Conservation (phyloP, 495 filamentous ascomycete species). For the Penicillium steckii region DNA sequence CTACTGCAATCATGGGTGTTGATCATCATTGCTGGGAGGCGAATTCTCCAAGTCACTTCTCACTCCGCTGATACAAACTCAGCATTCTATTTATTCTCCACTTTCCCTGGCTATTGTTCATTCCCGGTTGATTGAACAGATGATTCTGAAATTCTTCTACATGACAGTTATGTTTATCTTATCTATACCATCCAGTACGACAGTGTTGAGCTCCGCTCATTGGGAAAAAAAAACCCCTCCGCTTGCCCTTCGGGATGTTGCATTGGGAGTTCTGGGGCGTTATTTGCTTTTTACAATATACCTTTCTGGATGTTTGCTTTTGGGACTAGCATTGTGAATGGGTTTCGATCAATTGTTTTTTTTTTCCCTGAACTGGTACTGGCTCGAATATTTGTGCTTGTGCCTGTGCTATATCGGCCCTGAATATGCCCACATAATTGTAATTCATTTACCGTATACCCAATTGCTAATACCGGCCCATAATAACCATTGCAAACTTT, state of each 20-base stretch:
- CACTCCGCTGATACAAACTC: neutral
- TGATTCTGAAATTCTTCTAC: conserved; percentile 2
- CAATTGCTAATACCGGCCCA: too few species aligned
- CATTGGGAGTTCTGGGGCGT: conserved; percentile 19
- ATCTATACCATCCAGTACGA: conserved; percentile 19
- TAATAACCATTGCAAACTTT: too few species aligned
- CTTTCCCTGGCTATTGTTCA: neutral
- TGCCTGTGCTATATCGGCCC: too few species aligned
- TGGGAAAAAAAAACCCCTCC: conserved; percentile 5
- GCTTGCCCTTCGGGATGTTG: conserved; percentile 10
- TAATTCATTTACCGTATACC: too few species aligned
- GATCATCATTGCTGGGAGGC: neutral
- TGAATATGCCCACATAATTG: too few species aligned
- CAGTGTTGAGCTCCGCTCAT: conserved; percentile 16
- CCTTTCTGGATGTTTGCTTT: conserved; percentile 19
- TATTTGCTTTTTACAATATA: conserved; percentile 23
- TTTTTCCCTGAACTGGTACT: too few species aligned
- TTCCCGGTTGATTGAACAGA: conserved; percentile 22
- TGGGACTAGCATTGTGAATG: conserved; percentile 21
- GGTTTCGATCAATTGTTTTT: conserved; percentile 8
- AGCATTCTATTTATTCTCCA: too few species aligned
- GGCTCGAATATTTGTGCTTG: too few species aligned
- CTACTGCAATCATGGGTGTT: too few species aligned
- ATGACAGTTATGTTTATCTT: conserved; percentile 27
- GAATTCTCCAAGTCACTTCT: neutral